Conservation (phyloP, 768 basidiomycete species). For the Russula sp. region DNA sequence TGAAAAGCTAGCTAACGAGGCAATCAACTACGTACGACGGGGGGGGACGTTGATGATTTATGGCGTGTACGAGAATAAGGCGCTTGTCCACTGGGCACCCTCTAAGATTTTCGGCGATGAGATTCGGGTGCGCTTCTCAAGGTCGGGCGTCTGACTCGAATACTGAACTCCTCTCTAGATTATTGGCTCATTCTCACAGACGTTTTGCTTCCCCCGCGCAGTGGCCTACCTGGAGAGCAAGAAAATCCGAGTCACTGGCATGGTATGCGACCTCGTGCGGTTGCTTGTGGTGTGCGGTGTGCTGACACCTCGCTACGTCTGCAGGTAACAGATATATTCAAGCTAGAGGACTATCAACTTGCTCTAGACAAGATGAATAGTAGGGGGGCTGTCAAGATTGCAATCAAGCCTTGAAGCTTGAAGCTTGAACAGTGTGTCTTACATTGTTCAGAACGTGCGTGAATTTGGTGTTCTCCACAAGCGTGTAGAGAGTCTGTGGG, state of each 20-base stretch:
- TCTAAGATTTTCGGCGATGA: constrained; percentile 74
- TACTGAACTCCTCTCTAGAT: constrained; percentile 41
- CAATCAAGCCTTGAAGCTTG: constrained; percentile 37
- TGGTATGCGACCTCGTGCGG: constrained; percentile 38
- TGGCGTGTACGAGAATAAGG: constrained; percentile 85
- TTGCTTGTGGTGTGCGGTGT: not conserved
- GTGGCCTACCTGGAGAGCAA: constrained; percentile 84
- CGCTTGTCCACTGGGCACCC: constrained; percentile 79
- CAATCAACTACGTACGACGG: constrained; percentile 83
- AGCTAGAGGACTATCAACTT: constrained; percentile 52
- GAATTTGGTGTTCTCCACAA: not conserved
- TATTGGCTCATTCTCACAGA: constrained; percentile 87
- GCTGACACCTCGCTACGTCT: not conserved
- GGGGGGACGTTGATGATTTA: constrained; percentile 85
- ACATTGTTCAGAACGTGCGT: not conserved
- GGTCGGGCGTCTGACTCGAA: not conserved
- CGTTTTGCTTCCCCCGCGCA: constrained; percentile 84
- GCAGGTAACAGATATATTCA: constrained; percentile 50
- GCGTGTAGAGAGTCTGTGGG: not conserved
- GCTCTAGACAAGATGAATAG: constrained; percentile 62
- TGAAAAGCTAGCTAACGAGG: constrained; percentile 78
- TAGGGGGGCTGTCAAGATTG: constrained; percentile 45
- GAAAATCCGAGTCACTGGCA: constrained; percentile 75
- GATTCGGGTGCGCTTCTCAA: constrained; percentile 38
- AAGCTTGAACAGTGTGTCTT: not conserved